Evolutionary conservation across 768 basidiomycete genomes (phyloP).

Genomic region (Mycena alexandri): DNA sequence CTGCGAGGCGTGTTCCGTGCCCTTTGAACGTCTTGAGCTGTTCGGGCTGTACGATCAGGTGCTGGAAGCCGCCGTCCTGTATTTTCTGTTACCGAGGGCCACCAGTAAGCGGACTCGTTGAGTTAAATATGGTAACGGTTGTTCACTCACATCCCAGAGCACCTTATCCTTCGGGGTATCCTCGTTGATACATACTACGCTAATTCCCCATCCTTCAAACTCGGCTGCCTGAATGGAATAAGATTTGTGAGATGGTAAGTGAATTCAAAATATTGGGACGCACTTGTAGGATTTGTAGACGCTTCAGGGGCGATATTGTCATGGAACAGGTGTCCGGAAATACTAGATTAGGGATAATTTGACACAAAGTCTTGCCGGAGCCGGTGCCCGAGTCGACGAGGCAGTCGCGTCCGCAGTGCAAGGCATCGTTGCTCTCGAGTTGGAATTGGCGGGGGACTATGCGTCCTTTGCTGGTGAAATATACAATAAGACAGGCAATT

Average conservation of each 20-base stretch:
- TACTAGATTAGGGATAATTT: conserved; percentile 1
- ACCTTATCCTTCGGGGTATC: conserved; percentile 18
- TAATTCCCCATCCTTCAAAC: conserved; percentile 7
- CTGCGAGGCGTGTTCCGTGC: conserved; percentile 34
- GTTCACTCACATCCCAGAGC: conserved; percentile 6
- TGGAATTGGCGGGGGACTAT: too few relatives aligned
- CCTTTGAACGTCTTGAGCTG: conserved; percentile 25
- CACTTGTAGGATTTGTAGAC: conserved; percentile 6
- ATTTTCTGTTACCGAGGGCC: conserved; percentile 2
- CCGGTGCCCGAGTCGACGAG: conserved; percentile 5
- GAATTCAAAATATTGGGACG: too few relatives aligned
- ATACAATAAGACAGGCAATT: too few relatives aligned
- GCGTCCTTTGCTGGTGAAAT: too few relatives aligned
- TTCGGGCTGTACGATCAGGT: conserved; percentile 14
- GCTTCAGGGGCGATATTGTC: background rate
- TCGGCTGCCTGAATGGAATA: background rate
- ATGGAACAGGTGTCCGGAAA: background rate
- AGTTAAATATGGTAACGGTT: too few relatives aligned
- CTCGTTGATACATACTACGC: conserved; percentile 16
- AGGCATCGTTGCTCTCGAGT: background rate
- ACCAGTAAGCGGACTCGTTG: too few relatives aligned
- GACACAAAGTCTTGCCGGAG: conserved; percentile 2
- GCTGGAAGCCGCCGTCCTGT: background rate
- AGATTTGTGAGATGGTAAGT: too few relatives aligned
- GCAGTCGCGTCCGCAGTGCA: background rate